phyloP scores from a whole-genome alignment of 1,284 basidiomycete genomes.

The Trichosporon sp. region DNA sequence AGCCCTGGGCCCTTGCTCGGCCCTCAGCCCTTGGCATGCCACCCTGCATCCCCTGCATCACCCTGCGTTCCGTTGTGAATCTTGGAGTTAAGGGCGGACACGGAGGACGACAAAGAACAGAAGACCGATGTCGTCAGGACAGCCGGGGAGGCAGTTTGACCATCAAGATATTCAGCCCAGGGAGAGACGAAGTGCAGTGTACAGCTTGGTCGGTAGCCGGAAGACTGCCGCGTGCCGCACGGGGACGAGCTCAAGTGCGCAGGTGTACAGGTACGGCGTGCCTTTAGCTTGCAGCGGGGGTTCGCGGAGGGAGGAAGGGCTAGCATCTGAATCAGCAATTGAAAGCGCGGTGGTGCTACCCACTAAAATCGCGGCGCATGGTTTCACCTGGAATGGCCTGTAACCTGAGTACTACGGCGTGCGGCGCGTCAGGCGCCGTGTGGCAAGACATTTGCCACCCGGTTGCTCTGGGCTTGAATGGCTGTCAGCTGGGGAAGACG shows the following conservation, averaged over 20 bases:
- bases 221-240: constrained; percentile 1
- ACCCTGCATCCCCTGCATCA: neutral
- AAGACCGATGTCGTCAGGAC: constrained; percentile 8
- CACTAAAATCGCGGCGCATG: neutral
- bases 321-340: constrained; percentile 4
- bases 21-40: neutral
- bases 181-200: too few species aligned
- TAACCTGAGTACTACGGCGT: neutral
- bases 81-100: neutral
- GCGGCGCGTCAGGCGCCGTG: neutral
- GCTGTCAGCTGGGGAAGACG: neutral
- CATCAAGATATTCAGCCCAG: too few species aligned
- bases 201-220: neutral
- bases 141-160: neutral
- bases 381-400: constrained; percentile 3
- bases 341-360: neutral
- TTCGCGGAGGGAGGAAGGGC: neutral
- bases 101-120: neutral
- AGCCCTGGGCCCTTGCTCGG: neutral
- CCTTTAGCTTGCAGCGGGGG: neutral
- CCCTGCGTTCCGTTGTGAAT: neutral
- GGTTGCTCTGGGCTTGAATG: neutral
- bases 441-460: neutral
- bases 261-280: neutral
- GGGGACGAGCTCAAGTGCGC: neutral